Evolutionary conservation across 148 eudicot species (phyloP), one percentile per base, ranked within the genome.

Genomic region (Selenicereus undatus): DNA sequence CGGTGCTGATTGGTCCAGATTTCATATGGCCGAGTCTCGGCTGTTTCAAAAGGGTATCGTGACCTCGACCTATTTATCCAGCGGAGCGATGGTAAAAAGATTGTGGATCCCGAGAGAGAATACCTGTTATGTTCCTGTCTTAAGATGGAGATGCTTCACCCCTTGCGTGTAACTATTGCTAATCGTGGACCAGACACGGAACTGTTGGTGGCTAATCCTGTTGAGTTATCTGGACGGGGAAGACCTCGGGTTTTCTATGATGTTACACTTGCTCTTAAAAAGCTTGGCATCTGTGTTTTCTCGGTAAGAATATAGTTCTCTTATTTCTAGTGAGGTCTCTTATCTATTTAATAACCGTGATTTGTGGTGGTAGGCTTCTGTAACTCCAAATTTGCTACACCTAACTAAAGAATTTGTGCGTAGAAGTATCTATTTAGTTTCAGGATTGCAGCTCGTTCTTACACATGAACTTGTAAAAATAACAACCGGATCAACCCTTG

Each of bases 181-280:
- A 89, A 89, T 72, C 94, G 98, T 72, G 98, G 98, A 29, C 98
- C 98, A 81, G 98, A 94, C 74, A 88, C 96, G 5, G 98, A 94
- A 82, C 89, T 94, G 71, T 74, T 94, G 82, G 96, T 92, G 79
- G 93, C 98, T 56, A 92, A 94, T 87, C 98, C 94, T 24, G 95
- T 92, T 42, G 98, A 93, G 85, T 82, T 86, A 83, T 89, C 87
- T 51, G 94, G 98, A 82, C 86, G 84, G 76, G 95, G 98, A 81
- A 86, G 96, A 73, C 98, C 98, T 62, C 83, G 90, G 52, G 96
- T 94, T 79, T 94, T 94, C 85, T 89, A 90, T 74, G 98, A 92
- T 74, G 87, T 86, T 72, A 92, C 98, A 22, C 88, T 87, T 79
- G 91, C 96, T 11, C 85, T 94, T 6, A 94, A 94, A 82, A 79